A percentile compares a stretch with the other conserved stretches of the same genome.
Evolutionary conservation across 495 filamentous ascomycete species (phyloP).

Genomic region (Penicillium argentinense): DNA sequence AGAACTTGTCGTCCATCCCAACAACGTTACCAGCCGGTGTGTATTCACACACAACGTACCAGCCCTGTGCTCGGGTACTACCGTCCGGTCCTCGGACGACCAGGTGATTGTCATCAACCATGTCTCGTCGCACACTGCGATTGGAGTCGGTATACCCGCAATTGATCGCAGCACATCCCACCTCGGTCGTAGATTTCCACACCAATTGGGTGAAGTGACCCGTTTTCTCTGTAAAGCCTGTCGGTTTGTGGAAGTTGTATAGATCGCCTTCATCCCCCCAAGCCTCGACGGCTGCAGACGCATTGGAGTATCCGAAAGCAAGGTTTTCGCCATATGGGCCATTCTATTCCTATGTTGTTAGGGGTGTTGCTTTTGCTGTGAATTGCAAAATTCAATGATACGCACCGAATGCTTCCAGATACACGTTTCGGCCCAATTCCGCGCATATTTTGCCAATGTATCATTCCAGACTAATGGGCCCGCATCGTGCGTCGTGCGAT

Average conservation of each 20-base stretch:
- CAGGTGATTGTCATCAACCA: background rate
- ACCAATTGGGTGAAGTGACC: slow-evolving; percentile 87
- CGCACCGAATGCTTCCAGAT: slow-evolving; percentile 62
- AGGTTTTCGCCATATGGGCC: slow-evolving; percentile 80
- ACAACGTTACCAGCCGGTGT: slow-evolving; percentile 70
- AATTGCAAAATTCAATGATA: slow-evolving; percentile 1
- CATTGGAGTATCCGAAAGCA: slow-evolving; percentile 64
- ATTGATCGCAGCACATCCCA: slow-evolving; percentile 66
- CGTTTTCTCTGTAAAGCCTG: slow-evolving; percentile 61
- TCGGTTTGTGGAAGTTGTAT: slow-evolving; percentile 58
- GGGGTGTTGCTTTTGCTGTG: background rate
- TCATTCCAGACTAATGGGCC: slow-evolving; percentile 62
- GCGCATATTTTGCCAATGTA: slow-evolving; percentile 57
- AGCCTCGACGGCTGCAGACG: slow-evolving; percentile 56
- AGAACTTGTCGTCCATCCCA: slow-evolving; percentile 54
- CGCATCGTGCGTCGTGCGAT: slow-evolving; percentile 65
- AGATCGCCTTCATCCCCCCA: slow-evolving; percentile 64
- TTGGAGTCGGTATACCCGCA: slow-evolving; percentile 45
- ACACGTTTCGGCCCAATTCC: slow-evolving; percentile 53
- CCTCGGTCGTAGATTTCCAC: slow-evolving; percentile 67
- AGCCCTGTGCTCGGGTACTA: slow-evolving; percentile 49
- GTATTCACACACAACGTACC: slow-evolving; percentile 84
- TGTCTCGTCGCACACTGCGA: slow-evolving; percentile 3
- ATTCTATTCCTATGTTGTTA: slow-evolving; percentile 34
- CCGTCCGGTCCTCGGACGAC: slow-evolving; percentile 6